A percentile compares a stretch with the other conserved stretches of the same genome.
phyloP scores from a whole-genome alignment of 2,329 filamentous ascomycete species.

The Aciculosporium take region DNA sequence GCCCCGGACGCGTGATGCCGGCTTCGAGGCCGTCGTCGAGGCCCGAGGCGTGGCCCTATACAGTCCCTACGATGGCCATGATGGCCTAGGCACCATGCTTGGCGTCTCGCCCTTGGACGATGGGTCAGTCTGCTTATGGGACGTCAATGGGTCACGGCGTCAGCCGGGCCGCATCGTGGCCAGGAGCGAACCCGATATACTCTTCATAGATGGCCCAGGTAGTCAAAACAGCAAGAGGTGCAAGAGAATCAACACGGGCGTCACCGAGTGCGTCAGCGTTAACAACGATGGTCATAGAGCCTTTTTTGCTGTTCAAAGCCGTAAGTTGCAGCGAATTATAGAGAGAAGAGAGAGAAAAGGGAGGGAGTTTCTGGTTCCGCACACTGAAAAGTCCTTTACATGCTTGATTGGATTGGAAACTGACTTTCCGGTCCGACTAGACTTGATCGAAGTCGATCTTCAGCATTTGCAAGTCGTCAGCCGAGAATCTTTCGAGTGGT shows the following conservation, averaged over 20 bases:
- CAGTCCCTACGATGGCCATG: slow-evolving; percentile 34
- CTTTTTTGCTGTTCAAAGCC: slow-evolving; percentile 67
- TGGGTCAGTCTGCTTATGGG: slow-evolving; percentile 79
- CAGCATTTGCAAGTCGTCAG: slow-evolving; percentile 55
- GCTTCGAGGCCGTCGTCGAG: slow-evolving; percentile 39
- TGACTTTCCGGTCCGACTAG: slow-evolving; percentile 9
- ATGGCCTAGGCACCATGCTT: slow-evolving; percentile 28
- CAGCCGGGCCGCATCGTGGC: slow-evolving; percentile 49
- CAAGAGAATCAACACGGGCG: slow-evolving; percentile 55
- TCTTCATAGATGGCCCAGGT: slow-evolving; percentile 42
- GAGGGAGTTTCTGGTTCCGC: neutral
- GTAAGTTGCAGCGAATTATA: slow-evolving; percentile 25
- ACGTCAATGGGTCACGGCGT: slow-evolving; percentile 43
- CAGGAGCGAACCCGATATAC: slow-evolving; percentile 50
- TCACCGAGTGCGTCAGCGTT: slow-evolving; percentile 73
- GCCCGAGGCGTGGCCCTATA: slow-evolving; percentile 61
- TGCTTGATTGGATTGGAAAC: neutral
- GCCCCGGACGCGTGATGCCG: slow-evolving; percentile 31
- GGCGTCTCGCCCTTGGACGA: slow-evolving; percentile 72
- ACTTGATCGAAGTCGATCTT: slow-evolving; percentile 71
- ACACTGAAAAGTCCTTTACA: neutral
- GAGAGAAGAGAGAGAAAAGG: neutral
- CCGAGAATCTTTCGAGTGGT: slow-evolving; percentile 60
- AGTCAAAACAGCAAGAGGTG: slow-evolving; percentile 32
- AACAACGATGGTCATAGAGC: slow-evolving; percentile 53